Base-by-base conservation (phyloP, 805 yeast genomes). In the Ogataea nitratoaversa region DNA sequence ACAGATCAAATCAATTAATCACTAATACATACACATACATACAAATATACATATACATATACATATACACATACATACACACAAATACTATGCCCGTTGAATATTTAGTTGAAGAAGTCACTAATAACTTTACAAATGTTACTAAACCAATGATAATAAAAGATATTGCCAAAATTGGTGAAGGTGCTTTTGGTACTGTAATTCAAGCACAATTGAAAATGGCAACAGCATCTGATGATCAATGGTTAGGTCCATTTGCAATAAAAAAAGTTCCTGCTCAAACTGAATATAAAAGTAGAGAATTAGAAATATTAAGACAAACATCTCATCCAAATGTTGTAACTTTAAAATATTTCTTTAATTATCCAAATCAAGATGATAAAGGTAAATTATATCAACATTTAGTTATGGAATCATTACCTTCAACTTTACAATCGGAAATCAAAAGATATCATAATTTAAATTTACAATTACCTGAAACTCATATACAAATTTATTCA, bases 171-270 rank as follows among this genome's bases (percentile, higher is more conserved):
- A 77, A 79, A 53, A 82, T 85, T 37, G 95, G 95, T 9, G 87
- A 84, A 61, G 95, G 95, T 31, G 93, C 93, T 5, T 85, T 85
- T 56, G 95, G 95, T 29, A 83, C 87, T 2, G 95, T 85, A 8
- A 81, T 82, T 12, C 89, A 84, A 56, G 91, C 93, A 1, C 76
- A 77, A 47, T 65, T 59, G 51, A 54, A 47, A 44, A 52, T 50
- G 44, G 60, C 59, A 13, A 45, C 47, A 14, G 51, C 48, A 32
- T 29, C 31, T 40, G 56, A 45, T 16, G 58, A 53, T 34, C 61
- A 60, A 24, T 80, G 87, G 85, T 64, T 79, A 30, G 95, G 95
- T 1, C 95, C 95, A 0, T 85, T 76, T 66, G 93, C 93, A 17
- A 84, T 85, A 43, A 85, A 85, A 54, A 75, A 87, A 50, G 93